A percentile compares a stretch with the other conserved stretches of the same genome.
Evolutionary conservation across 371 early-diverging fungal species (phyloP).

Genomic region (Lichtheimia hyalospora): DNA sequence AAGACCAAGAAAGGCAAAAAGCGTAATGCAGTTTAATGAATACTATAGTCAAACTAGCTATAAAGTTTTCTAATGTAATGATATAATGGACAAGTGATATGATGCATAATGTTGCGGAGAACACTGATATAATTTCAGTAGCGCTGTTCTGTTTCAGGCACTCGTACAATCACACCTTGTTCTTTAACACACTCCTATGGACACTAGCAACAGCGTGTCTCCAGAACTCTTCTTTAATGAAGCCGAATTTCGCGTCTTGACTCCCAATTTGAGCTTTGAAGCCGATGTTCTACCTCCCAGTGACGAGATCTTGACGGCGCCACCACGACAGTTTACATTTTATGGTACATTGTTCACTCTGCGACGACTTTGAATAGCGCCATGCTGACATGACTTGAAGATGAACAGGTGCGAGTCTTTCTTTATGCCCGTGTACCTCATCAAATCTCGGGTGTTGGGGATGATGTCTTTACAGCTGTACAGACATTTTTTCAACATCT

Average conservation of each 20-base stretch:
- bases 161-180: no score
- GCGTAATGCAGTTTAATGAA: no score
- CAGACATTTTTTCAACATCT: constrained; percentile 49
- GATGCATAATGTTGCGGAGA: no score
- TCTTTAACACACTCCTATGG: constrained; percentile 4
- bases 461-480: constrained; percentile 26
- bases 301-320: constrained; percentile 18
- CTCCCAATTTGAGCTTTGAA: constrained; percentile 56
- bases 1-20: no score
- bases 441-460: constrained; percentile 31
- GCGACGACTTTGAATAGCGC: background rate
- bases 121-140: no score
- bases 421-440: constrained; percentile 30
- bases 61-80: no score
- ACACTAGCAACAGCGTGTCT: constrained; percentile 16
- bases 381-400: constrained; percentile 16
- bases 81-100: no score
- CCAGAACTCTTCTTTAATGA: constrained; percentile 49
- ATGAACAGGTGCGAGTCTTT: constrained; percentile 43
- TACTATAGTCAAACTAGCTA: no score
- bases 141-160: no score
- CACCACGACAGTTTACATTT: constrained; percentile 42
- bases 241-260: constrained; percentile 66
- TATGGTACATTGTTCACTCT: constrained; percentile 25
- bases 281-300: background rate